Evolutionary conservation across 345 rosid genomes (phyloP).

Genomic region (Anastatica hierochuntica): DNA sequence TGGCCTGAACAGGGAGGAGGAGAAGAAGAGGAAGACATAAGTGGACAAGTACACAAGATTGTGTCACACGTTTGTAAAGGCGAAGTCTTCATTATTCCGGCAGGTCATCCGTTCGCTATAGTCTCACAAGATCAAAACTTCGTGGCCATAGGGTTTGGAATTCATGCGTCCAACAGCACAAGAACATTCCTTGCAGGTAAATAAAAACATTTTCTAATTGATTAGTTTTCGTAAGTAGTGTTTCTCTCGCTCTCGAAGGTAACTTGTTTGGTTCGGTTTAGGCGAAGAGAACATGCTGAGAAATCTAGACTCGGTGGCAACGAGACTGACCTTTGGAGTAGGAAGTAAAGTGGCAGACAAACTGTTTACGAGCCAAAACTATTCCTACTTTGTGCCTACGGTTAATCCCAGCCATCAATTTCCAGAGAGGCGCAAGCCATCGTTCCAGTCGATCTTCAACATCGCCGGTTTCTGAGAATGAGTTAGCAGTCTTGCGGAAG

Average conservation of each 20-base stretch:
- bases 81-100: slow-evolving; percentile 36
- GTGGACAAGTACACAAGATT: slow-evolving; percentile 24
- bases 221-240: neutral
- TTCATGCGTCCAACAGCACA: slow-evolving; percentile 27
- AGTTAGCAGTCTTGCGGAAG: neutral
- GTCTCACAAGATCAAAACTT: slow-evolving; percentile 21
- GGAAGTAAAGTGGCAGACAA: slow-evolving; percentile 12
- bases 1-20: neutral
- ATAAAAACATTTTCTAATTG: neutral
- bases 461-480: slow-evolving; percentile 17
- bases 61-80: slow-evolving; percentile 31
- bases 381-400: slow-evolving; percentile 19
- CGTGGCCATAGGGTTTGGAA: slow-evolving; percentile 31
- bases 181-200: slow-evolving; percentile 48
- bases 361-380: slow-evolving; percentile 24
- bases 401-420: neutral
- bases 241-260: neutral
- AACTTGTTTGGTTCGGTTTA: neutral
- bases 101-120: slow-evolving; percentile 37
- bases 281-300: slow-evolving; percentile 21
- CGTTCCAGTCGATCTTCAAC: slow-evolving; percentile 14
- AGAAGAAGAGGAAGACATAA: slow-evolving; percentile 3
- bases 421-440: slow-evolving; percentile 7
- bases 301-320: slow-evolving; percentile 12
- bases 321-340: slow-evolving; percentile 12